Percentiles rank a stretch among this genome's conserved stretches.
phyloP scores from a whole-genome alignment of 108 stramenopile species.

The Fistulifera pelliculosa region DNA sequence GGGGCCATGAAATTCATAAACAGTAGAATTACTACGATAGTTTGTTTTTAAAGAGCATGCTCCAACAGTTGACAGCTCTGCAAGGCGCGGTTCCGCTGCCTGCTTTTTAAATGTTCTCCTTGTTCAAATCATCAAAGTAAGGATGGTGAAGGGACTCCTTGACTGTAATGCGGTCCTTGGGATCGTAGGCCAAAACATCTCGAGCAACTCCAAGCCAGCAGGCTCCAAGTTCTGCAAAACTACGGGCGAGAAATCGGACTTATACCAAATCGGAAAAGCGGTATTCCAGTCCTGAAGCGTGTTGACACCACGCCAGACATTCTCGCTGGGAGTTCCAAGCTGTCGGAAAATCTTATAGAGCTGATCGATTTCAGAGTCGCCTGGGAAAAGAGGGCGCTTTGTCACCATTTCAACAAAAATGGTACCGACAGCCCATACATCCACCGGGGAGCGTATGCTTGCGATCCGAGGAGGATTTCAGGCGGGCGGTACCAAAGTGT shows the following conservation, averaged over 20 bases:
- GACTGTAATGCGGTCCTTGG: constrained; percentile 92
- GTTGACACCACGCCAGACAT: constrained; percentile 86
- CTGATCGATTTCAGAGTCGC: constrained; percentile 97
- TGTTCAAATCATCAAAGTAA: constrained; percentile 96
- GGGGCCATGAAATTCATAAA: too few relatives aligned
- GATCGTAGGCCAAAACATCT: constrained; percentile 87
- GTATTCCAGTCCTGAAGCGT: constrained; percentile 82
- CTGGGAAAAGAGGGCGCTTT: constrained; percentile 93
- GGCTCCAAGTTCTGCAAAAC: constrained; percentile 63
- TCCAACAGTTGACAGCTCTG: too few relatives aligned
- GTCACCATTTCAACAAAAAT: constrained; percentile 98
- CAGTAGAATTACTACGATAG: too few relatives aligned
- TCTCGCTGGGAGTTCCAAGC: constrained; percentile 91
- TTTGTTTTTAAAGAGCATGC: too few relatives aligned
- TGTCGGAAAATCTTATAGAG: constrained; percentile 95
- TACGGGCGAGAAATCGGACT: constrained; percentile 44
- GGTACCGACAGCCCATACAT: constrained; percentile 93
- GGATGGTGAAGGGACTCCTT: constrained; percentile 91
- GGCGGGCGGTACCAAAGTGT: constrained; percentile 99
- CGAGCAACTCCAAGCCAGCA: constrained; percentile 66
- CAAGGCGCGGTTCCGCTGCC: too few relatives aligned
- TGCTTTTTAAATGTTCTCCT: constrained; percentile 52
- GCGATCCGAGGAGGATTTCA: constrained; percentile 88
- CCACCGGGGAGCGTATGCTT: constrained; percentile 92
- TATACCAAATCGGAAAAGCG: constrained; percentile 81